Evolutionary conservation across 805 yeast species (phyloP).

Genomic region (Dipodascus geniculatus): DNA sequence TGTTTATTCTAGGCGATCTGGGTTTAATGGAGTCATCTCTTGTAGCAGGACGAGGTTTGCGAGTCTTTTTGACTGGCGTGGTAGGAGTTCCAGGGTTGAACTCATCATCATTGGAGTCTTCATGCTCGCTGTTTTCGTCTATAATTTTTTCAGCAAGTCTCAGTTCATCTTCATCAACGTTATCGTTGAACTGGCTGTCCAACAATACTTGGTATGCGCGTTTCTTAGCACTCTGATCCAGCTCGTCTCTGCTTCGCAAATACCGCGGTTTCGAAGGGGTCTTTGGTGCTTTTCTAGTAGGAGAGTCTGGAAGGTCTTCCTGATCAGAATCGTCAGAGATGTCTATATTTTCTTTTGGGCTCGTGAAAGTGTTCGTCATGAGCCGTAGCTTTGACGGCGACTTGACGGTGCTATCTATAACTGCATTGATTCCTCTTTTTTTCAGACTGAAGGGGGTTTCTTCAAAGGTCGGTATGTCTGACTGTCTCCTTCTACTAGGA

Average conservation of each 20-base stretch:
- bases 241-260: not conserved
- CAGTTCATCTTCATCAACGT: not conserved
- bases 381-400: not conserved
- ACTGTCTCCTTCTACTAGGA: not conserved
- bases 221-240: not conserved
- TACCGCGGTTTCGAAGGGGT: not conserved
- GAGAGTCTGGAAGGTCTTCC: not conserved
- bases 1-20: not conserved
- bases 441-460: not conserved
- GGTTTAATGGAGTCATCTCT: not conserved
- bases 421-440: not conserved
- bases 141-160: not conserved
- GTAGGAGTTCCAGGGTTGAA: conserved; percentile 1
- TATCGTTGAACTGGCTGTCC: not conserved
- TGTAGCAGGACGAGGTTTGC: not conserved
- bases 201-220: not conserved
- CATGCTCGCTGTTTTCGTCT: not conserved
- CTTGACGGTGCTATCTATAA: not conserved
- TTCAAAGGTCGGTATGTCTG: not conserved
- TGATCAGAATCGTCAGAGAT: not conserved
- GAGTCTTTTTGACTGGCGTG: not conserved
- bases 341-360: not conserved
- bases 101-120: not conserved
- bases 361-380: not conserved
- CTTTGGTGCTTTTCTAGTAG: not conserved